Evolutionary conservation across 169 alveolate species (phyloP), one percentile per base, ranked within the genome.

Genomic region (Babesia gibsoni): DNA sequence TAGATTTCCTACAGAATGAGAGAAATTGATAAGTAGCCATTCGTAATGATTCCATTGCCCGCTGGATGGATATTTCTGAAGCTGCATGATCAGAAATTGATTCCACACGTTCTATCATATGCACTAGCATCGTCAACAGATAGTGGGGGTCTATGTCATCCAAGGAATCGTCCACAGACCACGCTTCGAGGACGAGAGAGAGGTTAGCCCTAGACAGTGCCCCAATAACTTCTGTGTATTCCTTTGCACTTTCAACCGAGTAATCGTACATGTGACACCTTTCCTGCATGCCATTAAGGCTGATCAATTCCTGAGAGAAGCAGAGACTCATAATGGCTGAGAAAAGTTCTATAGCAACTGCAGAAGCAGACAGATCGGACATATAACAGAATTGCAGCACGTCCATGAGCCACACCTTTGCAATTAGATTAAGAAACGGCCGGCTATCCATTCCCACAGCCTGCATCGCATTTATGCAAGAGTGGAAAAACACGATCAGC

Each of bases 111-210:
- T 61, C 59, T 33, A 43, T 20, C 10, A 46, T 29, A 32, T 61
- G 0, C 0, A 61, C 58, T n/a, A 61, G 35, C 72, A 61, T 61
- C 10, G 36, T 6, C 2, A 45, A 30, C 25, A 61, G 16, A 22
- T 61, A 61, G 22, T 61, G 72, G 35, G 58, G 14, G 46, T 61
- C 72, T n/a, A 61, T 45, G 9, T 41, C 8, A 0, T 61, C 72
- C 41, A 46, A 5, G 43, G 56, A 7, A 27, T 10, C 23, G 35
- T 18, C 50, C 27, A 14, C 8, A 2, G 53, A 14, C 2, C 30
- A 9, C 29, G 5, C 68, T 1, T 52, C 25, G 12, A 18, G 35
- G 4, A 39, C 50, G 4, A 14, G 49, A 1, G 59, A 29, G 22
- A 25, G 8, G 43, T 29, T 45, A 18, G 42, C 72, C 4, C 29